Evolutionary conservation across 2,329 filamentous ascomycete species (phyloP).

Genomic region (Claviceps purpurea): DNA sequence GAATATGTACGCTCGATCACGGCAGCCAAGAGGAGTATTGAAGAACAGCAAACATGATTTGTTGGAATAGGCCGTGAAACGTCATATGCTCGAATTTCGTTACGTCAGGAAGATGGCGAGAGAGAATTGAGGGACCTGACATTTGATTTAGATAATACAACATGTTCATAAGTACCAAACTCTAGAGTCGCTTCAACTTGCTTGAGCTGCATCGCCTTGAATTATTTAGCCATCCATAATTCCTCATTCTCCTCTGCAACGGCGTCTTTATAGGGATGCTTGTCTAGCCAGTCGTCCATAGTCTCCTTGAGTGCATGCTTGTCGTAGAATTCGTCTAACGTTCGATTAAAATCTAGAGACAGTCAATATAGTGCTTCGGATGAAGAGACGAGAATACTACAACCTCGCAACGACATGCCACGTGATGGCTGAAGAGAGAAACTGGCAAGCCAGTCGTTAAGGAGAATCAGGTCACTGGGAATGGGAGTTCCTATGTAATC

Average conservation of each 20-base stretch:
- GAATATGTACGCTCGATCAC: too few species aligned
- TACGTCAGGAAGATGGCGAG: neutral
- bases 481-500: constrained; percentile 2
- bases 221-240: neutral
- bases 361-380: neutral
- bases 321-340: constrained; percentile 7
- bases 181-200: neutral
- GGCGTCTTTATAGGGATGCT: constrained; percentile 6
- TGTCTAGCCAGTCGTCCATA: constrained; percentile 3
- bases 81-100: neutral
- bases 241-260: constrained; percentile 6
- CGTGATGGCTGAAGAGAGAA: constrained; percentile 11
- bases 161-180: neutral
- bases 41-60: too few species aligned
- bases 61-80: neutral
- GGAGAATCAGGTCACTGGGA: constrained; percentile 7
- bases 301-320: constrained; percentile 4
- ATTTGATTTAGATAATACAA: neutral
- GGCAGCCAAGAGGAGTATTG: too few species aligned
- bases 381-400: neutral
- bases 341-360: constrained; percentile 6
- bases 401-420: constrained; percentile 10
- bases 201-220: neutral
- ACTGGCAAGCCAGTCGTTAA: constrained; percentile 8
- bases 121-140: too few species aligned